phyloP scores from a whole-genome alignment of 1,139 yeast genomes.

The Hyphopichia pseudoburtonii region DNA sequence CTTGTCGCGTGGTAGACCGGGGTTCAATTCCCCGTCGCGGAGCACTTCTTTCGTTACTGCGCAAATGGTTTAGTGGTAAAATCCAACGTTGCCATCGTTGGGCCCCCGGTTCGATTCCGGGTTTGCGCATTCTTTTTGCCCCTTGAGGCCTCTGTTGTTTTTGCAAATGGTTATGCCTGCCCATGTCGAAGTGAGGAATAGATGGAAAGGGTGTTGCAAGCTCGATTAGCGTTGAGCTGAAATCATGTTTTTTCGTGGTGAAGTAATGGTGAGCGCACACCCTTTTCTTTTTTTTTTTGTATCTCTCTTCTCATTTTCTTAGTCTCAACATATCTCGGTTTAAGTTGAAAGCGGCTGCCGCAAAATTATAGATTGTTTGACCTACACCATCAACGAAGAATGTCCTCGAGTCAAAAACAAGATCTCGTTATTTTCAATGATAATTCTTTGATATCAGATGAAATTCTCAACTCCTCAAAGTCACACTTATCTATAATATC shows the following conservation, averaged over 20 bases:
- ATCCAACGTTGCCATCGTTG: slow-evolving; percentile 18
- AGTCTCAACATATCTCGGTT: background rate
- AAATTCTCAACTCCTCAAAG: slow-evolving; percentile 17
- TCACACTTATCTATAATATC: slow-evolving; percentile 48
- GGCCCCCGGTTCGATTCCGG: slow-evolving; percentile 19
- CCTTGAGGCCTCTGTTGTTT: background rate
- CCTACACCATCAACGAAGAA: background rate
- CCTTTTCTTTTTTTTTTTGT: background rate
- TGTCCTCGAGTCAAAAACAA: slow-evolving; percentile 45
- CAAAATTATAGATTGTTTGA: background rate
- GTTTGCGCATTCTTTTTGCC: slow-evolving; percentile 13
- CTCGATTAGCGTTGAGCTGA: no score
- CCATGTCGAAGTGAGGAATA: background rate
- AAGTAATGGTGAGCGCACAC: no score
- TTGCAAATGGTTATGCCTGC: background rate
- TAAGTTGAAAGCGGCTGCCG: no score
- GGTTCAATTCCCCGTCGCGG: slow-evolving; percentile 45
- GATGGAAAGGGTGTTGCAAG: no score
- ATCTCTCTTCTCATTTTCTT: background rate
- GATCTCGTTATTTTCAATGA: slow-evolving; percentile 59
- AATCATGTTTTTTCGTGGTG: no score
- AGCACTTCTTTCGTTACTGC: slow-evolving; percentile 14
- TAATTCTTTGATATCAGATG: slow-evolving; percentile 43
- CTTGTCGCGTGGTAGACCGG: slow-evolving; percentile 43
- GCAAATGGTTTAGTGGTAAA: slow-evolving; percentile 17